These are phyloP conservation scores for Veloporphyrellus conicus DNA, from an alignment of 1,284 basidiomycete species.

Conservation along the genomic window DNA sequence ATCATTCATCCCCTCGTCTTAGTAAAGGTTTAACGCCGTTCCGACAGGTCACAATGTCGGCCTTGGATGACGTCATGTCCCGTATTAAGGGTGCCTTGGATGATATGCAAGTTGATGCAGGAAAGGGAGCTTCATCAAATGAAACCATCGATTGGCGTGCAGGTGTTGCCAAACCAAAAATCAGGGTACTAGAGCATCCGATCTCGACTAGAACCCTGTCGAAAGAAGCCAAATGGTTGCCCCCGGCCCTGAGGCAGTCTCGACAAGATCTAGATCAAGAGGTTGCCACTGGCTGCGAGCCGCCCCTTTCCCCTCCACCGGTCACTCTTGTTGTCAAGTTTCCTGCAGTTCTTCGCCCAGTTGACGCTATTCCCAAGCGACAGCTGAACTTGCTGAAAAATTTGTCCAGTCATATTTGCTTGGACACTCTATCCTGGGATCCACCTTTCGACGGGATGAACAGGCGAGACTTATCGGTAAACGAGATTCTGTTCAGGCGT, in stretches of 20 bases:
- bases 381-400: constrained; percentile 44
- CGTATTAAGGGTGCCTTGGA: constrained; percentile 83
- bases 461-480: constrained; percentile 58
- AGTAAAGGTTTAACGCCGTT: constrained; percentile 37
- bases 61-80: constrained; percentile 81
- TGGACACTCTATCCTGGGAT: constrained; percentile 71
- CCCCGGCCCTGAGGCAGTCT: constrained; percentile 49
- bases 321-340: constrained; percentile 54
- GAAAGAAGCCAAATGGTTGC: constrained; percentile 45
- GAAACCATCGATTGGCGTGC: constrained; percentile 23
- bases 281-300: constrained; percentile 47
- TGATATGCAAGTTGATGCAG: constrained; percentile 54
- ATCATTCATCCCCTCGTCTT: constrained; percentile 26
- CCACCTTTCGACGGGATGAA: constrained; percentile 70
- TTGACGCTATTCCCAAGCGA: constrained; percentile 45
- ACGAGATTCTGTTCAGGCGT: constrained; percentile 65
- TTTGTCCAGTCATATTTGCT: constrained; percentile 41
- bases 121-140: constrained; percentile 14
- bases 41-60: constrained; percentile 68
- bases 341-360: constrained; percentile 43
- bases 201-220: constrained; percentile 12
- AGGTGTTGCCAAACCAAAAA: constrained; percentile 17
- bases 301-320: constrained; percentile 50
- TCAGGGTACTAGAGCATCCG: constrained; percentile 12
- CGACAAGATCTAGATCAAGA: constrained; percentile 42